Evolutionary conservation across 129 eudicot genomes (phyloP).

Genomic region (Ambrosia trifida): DNA sequence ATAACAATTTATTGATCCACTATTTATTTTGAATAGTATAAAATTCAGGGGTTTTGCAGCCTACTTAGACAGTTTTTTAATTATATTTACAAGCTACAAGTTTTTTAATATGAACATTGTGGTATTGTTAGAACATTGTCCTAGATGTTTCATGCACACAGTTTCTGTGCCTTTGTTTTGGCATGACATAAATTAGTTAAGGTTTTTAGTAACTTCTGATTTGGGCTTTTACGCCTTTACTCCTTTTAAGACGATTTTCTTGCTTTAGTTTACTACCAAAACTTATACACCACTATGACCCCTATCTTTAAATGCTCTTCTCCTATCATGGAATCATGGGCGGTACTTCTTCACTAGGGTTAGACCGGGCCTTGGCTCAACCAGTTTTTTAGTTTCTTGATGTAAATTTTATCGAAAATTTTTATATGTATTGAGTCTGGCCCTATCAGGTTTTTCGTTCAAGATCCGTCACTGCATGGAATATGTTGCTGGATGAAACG

Average conservation of each 20-base stretch:
- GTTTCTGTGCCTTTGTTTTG: neutral
- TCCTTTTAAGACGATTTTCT: neutral
- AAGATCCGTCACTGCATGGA: too few relatives aligned
- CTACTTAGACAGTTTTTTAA: constrained; percentile 19
- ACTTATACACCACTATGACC: constrained; percentile 11
- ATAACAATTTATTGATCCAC: constrained; percentile 18
- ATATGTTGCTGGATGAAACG: neutral
- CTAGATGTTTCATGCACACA: constrained; percentile 5
- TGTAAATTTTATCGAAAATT: too few relatives aligned
- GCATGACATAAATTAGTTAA: constrained; percentile 13
- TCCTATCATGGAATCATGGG: constrained; percentile 10
- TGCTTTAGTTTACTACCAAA: constrained; percentile 14
- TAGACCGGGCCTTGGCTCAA: too few relatives aligned
- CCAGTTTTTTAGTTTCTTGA: too few relatives aligned
- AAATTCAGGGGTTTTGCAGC: constrained; percentile 7
- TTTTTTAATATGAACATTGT: neutral
- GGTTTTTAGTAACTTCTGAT: constrained; percentile 16
- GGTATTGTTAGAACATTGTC: constrained; percentile 2
- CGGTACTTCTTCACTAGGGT: too few relatives aligned
- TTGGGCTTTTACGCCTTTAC: neutral
- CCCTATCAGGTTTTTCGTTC: too few relatives aligned
- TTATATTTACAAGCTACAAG: constrained; percentile 5
- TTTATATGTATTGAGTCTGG: too few relatives aligned
- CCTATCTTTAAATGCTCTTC: constrained; percentile 1
- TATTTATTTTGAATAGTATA: neutral